Evolutionary conservation across 257 asterid genomes (phyloP), one percentile per base, ranked within the genome.

Genomic region (Coffea eugenioides): DNA sequence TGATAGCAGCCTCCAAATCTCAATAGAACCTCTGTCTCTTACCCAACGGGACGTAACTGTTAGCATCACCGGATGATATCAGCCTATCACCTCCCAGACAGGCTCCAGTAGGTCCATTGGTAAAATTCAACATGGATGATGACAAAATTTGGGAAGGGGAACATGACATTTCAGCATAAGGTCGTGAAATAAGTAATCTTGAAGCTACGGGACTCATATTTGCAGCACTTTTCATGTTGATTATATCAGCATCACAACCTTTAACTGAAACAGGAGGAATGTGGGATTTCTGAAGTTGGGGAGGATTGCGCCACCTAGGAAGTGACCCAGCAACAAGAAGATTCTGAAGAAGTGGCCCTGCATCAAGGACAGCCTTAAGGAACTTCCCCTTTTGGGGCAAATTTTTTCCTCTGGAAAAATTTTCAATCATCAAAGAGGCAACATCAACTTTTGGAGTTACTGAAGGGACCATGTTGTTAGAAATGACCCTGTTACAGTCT

Each of bases 261-360:
- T 83, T 80, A 77, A 84, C 69, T 0, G 92, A 73, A 83, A 89
- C 83, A 0, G 92, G 90, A 25, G 97, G 97, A 4, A 90, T 86
- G 71, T 86, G 90, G 64, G 83, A 82, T 0, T 85, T 81, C 82
- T 83, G 91, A 69, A 88, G 73, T 87, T 84, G 97, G 0, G 98
- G 98, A 8, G 97, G 98, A 80, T 91, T 95, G 1, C 93, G 91
- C 98, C 98, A 95, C 84, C 85, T 77, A 0, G 98, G 98, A 62
- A 94, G 91, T 21, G 96, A 90, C 4, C 97, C 97, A 0, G 97
- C 92, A 45, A 94, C 87, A 1, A 95, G 85, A 69, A 90, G 92
- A 3, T 90, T 85, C 82, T 88, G 90, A 10, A 94, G 90, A 56
- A 93, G 89, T 1, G 97, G 97, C 5, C 95, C 91, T 5, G 91